phyloP scores from a whole-genome alignment of 495 filamentous ascomycete genomes.

The Neurospora hispaniola region DNA sequence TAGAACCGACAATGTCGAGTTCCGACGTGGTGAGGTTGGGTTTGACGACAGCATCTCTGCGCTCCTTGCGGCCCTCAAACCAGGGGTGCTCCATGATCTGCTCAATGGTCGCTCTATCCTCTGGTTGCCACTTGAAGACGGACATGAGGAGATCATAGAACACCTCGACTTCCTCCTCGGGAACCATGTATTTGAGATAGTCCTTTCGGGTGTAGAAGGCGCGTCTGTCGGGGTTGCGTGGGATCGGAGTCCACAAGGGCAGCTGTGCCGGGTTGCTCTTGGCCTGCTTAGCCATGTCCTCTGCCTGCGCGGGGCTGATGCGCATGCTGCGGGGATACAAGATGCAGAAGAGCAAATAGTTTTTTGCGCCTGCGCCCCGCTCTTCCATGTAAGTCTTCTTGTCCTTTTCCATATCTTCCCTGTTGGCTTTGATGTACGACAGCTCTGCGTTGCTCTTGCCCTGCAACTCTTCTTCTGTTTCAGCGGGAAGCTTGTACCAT shows the following conservation, averaged over 20 bases:
- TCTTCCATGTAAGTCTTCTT: too few relatives aligned
- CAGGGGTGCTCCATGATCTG: too few relatives aligned
- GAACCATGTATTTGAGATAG: not conserved
- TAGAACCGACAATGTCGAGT: too few relatives aligned
- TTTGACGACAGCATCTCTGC: too few relatives aligned
- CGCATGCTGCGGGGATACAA: not conserved
- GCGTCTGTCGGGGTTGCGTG: not conserved
- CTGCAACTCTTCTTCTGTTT: not conserved
- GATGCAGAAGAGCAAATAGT: not conserved
- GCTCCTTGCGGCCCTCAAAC: too few relatives aligned
- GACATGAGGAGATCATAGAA: too few relatives aligned
- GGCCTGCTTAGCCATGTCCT: not conserved
- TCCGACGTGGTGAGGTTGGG: too few relatives aligned
- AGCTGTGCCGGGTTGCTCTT: not conserved
- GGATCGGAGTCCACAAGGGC: not conserved
- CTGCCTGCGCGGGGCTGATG: not conserved
- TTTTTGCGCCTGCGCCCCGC: slow-evolving; percentile 1
- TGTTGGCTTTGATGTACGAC: not conserved
- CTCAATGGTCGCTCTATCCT: too few relatives aligned
- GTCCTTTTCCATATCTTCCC: not conserved
- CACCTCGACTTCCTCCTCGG: not conserved
- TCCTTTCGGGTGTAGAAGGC: not conserved
- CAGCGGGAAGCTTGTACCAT: not conserved
- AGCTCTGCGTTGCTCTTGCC: not conserved
- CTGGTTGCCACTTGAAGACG: too few relatives aligned